A percentile compares a stretch with the other conserved stretches of the same genome.
Conservation (phyloP, 768 basidiomycete genomes). For the Cystobasidium ongulense region DNA sequence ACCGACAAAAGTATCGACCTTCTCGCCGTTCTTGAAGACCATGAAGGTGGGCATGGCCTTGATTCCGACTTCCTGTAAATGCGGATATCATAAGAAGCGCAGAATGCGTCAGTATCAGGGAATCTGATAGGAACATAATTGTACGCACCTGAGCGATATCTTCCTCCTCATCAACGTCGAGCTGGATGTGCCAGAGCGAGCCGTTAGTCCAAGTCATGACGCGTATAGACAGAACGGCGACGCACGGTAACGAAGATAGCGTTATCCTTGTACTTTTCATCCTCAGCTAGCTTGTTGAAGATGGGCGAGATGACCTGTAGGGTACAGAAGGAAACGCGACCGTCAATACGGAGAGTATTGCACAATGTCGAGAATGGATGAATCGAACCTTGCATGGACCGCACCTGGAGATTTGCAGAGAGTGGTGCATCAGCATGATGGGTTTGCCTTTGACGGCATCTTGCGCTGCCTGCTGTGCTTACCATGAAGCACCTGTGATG, state of each 20-base stretch:
- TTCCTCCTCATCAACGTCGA: slow-evolving; percentile 30
- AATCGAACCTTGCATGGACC: slow-evolving; percentile 55
- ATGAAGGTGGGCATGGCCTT: slow-evolving; percentile 47
- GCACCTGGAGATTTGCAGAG: slow-evolving; percentile 52
- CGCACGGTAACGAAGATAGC: slow-evolving; percentile 65
- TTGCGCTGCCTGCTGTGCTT: neutral
- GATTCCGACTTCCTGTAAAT: slow-evolving; percentile 36
- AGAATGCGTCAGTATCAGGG: neutral
- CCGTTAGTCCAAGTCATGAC: neutral
- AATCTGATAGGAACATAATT: neutral
- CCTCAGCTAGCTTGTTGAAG: slow-evolving; percentile 53
- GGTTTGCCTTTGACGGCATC: neutral
- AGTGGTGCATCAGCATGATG: neutral
- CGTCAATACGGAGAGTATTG: neutral
- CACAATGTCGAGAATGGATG: neutral
- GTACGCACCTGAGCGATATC: slow-evolving; percentile 1
- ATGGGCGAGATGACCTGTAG: slow-evolving; percentile 54
- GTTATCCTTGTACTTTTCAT: slow-evolving; percentile 41
- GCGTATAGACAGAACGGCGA: slow-evolving; percentile 52
- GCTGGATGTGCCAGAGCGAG: slow-evolving; percentile 51
- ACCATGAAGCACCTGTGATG: slow-evolving; percentile 20
- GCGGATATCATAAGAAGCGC: neutral
- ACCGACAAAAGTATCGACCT: slow-evolving; percentile 49
- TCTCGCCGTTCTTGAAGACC: slow-evolving; percentile 46
- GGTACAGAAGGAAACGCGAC: neutral